phyloP scores from a whole-genome alignment of 192 early-diverging fungal species.

The Obelidium mucronatum region DNA sequence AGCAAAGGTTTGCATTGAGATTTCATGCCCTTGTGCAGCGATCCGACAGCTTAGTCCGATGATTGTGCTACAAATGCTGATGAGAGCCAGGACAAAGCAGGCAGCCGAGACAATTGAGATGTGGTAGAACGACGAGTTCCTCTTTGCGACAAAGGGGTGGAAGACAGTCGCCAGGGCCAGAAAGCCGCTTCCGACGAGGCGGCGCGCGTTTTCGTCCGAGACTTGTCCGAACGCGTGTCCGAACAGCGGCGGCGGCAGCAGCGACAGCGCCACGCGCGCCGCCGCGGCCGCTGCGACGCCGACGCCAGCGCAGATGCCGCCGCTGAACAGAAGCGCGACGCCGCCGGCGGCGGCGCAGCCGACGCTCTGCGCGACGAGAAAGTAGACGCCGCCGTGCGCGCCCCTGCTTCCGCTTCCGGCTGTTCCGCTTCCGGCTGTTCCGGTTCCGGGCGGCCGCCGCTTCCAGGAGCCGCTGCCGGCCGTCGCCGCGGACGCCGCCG shows the following conservation, averaged over 20 bases:
- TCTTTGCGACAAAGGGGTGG: slow-evolving; percentile 1
- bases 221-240: too few species aligned
- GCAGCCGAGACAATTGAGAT: too few species aligned
- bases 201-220: not conserved
- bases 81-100: too few species aligned
- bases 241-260: too few species aligned
- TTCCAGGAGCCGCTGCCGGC: slow-evolving; percentile 40
- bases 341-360: not conserved
- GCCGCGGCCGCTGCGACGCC: not conserved
- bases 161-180: not conserved
- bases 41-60: too few species aligned
- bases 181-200: slow-evolving; percentile 3
- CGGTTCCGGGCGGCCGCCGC: too few species aligned
- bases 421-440: too few species aligned
- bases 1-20: slow-evolving; percentile 3
- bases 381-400: slow-evolving; percentile 51
- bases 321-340: not conserved
- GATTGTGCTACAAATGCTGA: too few species aligned
- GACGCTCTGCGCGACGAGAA: slow-evolving; percentile 25
- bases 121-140: too few species aligned
- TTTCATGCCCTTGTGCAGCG: too few species aligned
- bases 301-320: slow-evolving; percentile 34
- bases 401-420: not conserved
- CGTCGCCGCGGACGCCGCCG: slow-evolving; percentile 43
- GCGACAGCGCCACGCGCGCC: too few species aligned